phyloP scores from a whole-genome alignment of 495 filamentous ascomycete species.

The Penicillium turbatum region DNA sequence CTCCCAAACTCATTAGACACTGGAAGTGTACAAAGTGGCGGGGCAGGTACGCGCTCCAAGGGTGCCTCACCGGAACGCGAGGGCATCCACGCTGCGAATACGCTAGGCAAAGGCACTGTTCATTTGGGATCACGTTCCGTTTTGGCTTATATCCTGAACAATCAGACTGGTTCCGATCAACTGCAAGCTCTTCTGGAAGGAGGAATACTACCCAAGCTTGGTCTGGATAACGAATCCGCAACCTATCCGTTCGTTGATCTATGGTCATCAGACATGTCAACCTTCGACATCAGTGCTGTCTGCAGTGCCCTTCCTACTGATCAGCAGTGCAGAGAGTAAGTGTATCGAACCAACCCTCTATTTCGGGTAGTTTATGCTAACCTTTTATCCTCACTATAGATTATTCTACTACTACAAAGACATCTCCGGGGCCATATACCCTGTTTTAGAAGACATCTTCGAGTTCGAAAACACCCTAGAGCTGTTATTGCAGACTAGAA shows the following conservation, averaged over 20 bases:
- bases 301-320: conserved; percentile 66
- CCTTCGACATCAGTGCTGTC: conserved; percentile 63
- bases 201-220: conserved; percentile 75
- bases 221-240: conserved; percentile 74
- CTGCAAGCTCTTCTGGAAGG: conserved; percentile 64
- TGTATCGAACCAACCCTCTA: conserved; percentile 1
- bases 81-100: conserved; percentile 52
- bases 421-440: conserved; percentile 78
- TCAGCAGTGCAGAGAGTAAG: conserved; percentile 62
- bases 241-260: conserved; percentile 73
- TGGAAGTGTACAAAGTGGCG: conserved; percentile 57
- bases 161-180: conserved; percentile 62
- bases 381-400: conserved; percentile 33
- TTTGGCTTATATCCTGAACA: conserved; percentile 56
- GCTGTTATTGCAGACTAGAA: conserved; percentile 62
- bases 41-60: conserved; percentile 44
- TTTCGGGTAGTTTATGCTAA: neutral
- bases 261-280: conserved; percentile 63
- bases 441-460: conserved; percentile 68
- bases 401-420: conserved; percentile 75
- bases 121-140: conserved; percentile 58
- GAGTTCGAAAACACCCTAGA: conserved; percentile 66
- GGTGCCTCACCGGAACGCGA: conserved; percentile 45
- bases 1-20: conserved; percentile 28
- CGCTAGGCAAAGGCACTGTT: conserved; percentile 50